These are phyloP conservation scores for Fusarium fujikuroi DNA, from an alignment of 2,329 filamentous ascomycete species.

Conservation along the genomic window DNA sequence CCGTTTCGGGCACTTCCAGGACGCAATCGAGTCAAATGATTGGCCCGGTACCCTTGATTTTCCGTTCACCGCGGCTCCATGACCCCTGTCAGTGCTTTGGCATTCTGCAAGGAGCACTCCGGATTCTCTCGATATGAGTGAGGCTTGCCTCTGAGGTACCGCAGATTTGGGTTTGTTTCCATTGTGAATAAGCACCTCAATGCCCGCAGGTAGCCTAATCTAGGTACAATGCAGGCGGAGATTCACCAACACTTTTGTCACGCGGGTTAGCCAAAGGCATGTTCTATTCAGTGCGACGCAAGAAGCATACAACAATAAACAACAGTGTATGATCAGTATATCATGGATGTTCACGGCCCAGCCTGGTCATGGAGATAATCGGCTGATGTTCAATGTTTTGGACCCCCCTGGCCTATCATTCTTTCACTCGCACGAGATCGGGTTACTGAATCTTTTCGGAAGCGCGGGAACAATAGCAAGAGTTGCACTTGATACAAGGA, in stretches of 20 bases:
- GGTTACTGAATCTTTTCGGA: conserved; percentile 25
- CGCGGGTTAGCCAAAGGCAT: not conserved
- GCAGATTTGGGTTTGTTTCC: not conserved
- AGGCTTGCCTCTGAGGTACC: conserved; percentile 4
- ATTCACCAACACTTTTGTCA: not conserved
- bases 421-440: conserved; percentile 38
- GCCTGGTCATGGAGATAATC: conserved; percentile 26
- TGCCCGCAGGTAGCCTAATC: not conserved
- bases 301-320: not conserved
- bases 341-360: conserved; percentile 9
- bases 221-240: not conserved
- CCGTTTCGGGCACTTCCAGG: conserved; percentile 42
- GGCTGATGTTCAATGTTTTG: conserved; percentile 26
- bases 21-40: conserved; percentile 30
- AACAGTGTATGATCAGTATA: conserved; percentile 10
- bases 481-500: conserved; percentile 7
- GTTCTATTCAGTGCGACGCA: not conserved
- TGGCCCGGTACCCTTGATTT: conserved; percentile 46
- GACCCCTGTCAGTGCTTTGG: conserved; percentile 32
- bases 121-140: conserved; percentile 31
- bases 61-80: conserved; percentile 42
- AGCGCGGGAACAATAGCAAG: conserved; percentile 6
- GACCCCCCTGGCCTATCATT: not conserved
- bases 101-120: conserved; percentile 38
- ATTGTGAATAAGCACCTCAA: not conserved